Base-by-base conservation (phyloP, 371 early-diverging fungal genomes). In the Nematocida sp. region DNA sequence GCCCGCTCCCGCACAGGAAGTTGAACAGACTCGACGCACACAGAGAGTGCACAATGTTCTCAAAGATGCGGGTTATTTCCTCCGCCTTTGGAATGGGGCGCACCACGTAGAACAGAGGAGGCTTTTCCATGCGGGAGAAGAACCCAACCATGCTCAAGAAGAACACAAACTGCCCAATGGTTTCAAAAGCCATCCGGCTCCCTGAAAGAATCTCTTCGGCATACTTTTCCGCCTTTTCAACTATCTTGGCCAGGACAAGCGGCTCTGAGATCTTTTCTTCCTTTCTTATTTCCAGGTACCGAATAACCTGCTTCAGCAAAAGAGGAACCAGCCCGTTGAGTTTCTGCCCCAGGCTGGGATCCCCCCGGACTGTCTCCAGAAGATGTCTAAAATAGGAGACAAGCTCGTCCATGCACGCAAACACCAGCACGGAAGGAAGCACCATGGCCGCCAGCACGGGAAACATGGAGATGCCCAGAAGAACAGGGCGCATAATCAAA, bases 81-180 rank as follows among this genome's bases (percentile, higher is more conserved):
- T 21, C 21, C 13, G 13, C 19, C 31, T 36, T 27, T 17, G 56
- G 58, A 7, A 67, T n/a, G 4, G 67, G 41, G 2, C 48, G 13
- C 15, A 67, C 19, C 5, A 60, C 29, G 38, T 67, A 67, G 46
- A 11, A 57, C 19, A 67, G 36, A 40, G 67, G 67, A 57, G 53
- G 45, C 29, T 62, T 43, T 15, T 43, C 11, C 15, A 67, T 11
- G 17, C n/a, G 5, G 1, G 5, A 21, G 50, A 67, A 67, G 19
- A 38, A 67, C 5, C 19, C 60, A 17, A 15, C 19, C 27, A 67
- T 19, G 5, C 62, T 41, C 7, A 56, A 17, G 38, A 67, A 67
- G 21, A 62, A 67, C 3, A 62, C 17, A 31, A 29, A 25, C 8
- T 62, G 46, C 1, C 60, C 50, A 13, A 21, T 2, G 2, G 7